phyloP scores from a whole-genome alignment of 75 land plant species.

The Pinus taeda region DNA sequence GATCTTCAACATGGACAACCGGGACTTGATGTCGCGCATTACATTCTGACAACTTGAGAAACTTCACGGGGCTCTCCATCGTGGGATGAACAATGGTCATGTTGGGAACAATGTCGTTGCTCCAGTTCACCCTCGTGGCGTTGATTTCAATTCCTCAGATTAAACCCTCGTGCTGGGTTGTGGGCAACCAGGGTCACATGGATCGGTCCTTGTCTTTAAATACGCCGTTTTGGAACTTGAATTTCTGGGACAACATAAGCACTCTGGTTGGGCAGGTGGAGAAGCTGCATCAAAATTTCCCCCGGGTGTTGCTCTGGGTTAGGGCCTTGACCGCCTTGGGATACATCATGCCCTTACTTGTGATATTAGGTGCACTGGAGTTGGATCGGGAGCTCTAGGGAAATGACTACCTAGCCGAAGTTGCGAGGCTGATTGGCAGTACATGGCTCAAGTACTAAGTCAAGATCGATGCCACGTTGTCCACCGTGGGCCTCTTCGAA shows the following conservation, averaged over 20 bases:
- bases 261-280: conserved; percentile 26
- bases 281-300: conserved; percentile 55
- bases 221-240: conserved; percentile 89
- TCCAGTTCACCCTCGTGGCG: conserved; percentile 12
- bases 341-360: conserved; percentile 62
- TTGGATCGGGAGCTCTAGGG: conserved; percentile 37
- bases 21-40: too few relatives aligned
- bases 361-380: conserved; percentile 60
- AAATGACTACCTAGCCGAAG: conserved; percentile 56
- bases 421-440: conserved; percentile 53
- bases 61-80: conserved; percentile 69
- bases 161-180: conserved; percentile 40
- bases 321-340: conserved; percentile 42
- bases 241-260: conserved; percentile 59
- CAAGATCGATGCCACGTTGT: conserved; percentile 58
- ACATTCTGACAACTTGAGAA: too few relatives aligned
- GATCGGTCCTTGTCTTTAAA: conserved; percentile 61
- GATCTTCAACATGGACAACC: too few relatives aligned
- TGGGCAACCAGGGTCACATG: conserved; percentile 11
- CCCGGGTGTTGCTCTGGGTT: conserved; percentile 37
- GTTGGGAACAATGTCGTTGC: conserved; percentile 54
- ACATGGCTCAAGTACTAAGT: conserved; percentile 72
- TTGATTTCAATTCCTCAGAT: conserved; percentile 51
- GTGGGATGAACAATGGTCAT: conserved; percentile 54
- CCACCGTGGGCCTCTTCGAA: conserved; percentile 67